phyloP scores from a whole-genome alignment of 257 asterid species.

The Jacaranda mimosifolia region DNA sequence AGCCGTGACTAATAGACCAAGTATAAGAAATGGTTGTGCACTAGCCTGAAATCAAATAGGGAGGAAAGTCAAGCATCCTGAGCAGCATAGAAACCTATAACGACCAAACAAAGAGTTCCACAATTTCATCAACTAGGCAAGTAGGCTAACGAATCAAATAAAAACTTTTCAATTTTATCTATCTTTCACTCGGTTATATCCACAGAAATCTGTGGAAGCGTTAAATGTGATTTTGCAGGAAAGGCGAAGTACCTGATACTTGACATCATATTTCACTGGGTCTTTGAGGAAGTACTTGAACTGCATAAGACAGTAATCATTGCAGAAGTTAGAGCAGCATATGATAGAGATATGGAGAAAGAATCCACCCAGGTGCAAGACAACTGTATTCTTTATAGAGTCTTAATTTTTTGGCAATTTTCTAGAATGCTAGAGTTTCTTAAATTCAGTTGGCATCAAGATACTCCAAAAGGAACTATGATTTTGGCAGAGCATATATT shows the following conservation, averaged over 20 bases:
- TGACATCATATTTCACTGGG: constrained; percentile 66
- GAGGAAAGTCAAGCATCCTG: background rate
- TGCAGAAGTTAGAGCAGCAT: constrained; percentile 24
- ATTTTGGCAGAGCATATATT: background rate
- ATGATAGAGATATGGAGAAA: background rate
- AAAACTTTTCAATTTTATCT: background rate
- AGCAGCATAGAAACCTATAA: background rate
- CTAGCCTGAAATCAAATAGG: constrained; percentile 73
- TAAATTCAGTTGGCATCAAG: background rate
- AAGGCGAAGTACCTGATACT: constrained; percentile 76
- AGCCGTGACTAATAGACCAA: constrained; percentile 89
- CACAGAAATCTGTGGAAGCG: background rate
- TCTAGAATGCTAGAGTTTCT: constrained; percentile 20
- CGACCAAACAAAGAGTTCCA: background rate
- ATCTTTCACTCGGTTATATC: background rate
- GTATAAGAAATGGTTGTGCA: constrained; percentile 95
- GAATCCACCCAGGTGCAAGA: background rate
- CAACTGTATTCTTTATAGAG: background rate
- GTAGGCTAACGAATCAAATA: background rate
- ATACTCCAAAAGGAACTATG: background rate
- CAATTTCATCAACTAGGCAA: background rate
- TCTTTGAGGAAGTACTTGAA: constrained; percentile 70
- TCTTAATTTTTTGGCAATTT: background rate
- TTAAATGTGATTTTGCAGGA: background rate
- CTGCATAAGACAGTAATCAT: constrained; percentile 41